Percentiles rank a stretch among this genome's conserved stretches.
These are phyloP conservation scores for Lachnellula cervina DNA, from an alignment of 2,329 filamentous ascomycete species.

Conservation along the genomic window DNA sequence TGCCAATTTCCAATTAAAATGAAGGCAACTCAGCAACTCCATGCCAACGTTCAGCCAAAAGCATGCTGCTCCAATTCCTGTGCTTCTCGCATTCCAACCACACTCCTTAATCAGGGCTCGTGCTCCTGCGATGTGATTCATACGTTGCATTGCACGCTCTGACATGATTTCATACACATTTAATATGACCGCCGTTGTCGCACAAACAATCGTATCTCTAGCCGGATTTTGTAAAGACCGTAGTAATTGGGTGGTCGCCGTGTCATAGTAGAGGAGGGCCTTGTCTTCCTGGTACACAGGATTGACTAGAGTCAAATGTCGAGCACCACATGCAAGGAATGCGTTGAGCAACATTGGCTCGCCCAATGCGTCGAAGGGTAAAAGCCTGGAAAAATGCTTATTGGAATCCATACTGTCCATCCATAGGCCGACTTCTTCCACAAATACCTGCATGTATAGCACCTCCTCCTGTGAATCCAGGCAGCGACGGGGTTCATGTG, in stretches of 20 bases:
- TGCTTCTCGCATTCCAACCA: conserved; percentile 75
- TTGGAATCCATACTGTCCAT: conserved; percentile 87
- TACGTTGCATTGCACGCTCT: conserved; percentile 70
- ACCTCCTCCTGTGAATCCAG: conserved; percentile 74
- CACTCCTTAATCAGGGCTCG: conserved; percentile 85
- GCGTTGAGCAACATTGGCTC: conserved; percentile 88
- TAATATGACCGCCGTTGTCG: conserved; percentile 79
- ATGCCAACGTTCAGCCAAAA: conserved; percentile 93
- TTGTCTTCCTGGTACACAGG: conserved; percentile 69
- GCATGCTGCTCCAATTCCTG: conserved; percentile 77
- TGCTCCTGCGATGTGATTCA: conserved; percentile 84
- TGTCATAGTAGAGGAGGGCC: conserved; percentile 78
- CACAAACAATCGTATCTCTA: conserved; percentile 77
- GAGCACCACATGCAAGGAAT: conserved; percentile 80
- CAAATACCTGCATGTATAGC: conserved; percentile 86
- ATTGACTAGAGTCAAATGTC: conserved; percentile 70
- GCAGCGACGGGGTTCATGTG: conserved; percentile 51
- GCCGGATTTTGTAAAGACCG: conserved; percentile 77
- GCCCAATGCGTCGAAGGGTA: conserved; percentile 78
- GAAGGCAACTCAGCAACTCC: conserved; percentile 83
- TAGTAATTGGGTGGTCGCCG: conserved; percentile 72
- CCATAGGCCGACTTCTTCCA: conserved; percentile 86
- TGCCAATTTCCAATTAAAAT: conserved; percentile 79
- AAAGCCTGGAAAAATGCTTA: conserved; percentile 78
- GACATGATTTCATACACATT: conserved; percentile 95